These are phyloP conservation scores for Fusarium tupiense DNA, from an alignment of 2,329 filamentous ascomycete species.

Conservation along the genomic window DNA sequence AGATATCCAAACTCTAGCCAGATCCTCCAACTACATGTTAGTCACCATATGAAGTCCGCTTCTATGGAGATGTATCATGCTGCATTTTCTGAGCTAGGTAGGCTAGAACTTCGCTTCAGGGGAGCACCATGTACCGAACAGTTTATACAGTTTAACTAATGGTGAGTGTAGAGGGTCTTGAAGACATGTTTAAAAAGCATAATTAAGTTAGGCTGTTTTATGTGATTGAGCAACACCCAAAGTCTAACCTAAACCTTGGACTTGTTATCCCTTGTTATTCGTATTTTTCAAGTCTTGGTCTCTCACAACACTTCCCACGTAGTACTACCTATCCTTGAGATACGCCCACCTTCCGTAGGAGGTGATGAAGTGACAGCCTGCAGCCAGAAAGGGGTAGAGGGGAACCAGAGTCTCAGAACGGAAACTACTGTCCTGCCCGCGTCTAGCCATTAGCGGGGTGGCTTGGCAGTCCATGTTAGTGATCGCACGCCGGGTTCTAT, in stretches of 20 bases:
- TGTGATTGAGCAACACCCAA: not conserved
- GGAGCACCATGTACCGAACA: not conserved
- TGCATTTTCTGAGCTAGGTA: not conserved
- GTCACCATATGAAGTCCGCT: not conserved
- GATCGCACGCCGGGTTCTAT: slow-evolving; percentile 1
- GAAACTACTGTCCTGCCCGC: slow-evolving; percentile 29
- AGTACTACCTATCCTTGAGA: not conserved
- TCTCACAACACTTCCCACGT: not conserved
- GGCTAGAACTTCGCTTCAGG: not conserved
- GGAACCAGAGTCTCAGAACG: slow-evolving; percentile 29
- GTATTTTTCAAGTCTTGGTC: not conserved
- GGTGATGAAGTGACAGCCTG: not conserved
- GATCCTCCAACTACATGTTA: not conserved
- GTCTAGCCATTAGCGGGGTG: slow-evolving; percentile 27
- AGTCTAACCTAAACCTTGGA: not conserved
- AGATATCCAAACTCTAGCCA: not conserved
- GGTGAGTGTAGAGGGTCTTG: not conserved
- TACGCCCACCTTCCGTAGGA: slow-evolving; percentile 1
- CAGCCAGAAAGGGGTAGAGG: slow-evolving; percentile 20
- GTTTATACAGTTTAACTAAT: not conserved
- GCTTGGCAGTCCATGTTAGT: slow-evolving; percentile 26
- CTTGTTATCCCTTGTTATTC: not conserved
- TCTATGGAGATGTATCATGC: not conserved
- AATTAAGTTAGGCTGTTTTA: slow-evolving; percentile 1
- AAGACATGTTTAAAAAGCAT: not conserved